A percentile compares a stretch with the other conserved stretches of the same genome.
These are phyloP conservation scores for Heimioporus sp. DNA, from an alignment of 768 basidiomycete genomes.

Conservation along the genomic window DNA sequence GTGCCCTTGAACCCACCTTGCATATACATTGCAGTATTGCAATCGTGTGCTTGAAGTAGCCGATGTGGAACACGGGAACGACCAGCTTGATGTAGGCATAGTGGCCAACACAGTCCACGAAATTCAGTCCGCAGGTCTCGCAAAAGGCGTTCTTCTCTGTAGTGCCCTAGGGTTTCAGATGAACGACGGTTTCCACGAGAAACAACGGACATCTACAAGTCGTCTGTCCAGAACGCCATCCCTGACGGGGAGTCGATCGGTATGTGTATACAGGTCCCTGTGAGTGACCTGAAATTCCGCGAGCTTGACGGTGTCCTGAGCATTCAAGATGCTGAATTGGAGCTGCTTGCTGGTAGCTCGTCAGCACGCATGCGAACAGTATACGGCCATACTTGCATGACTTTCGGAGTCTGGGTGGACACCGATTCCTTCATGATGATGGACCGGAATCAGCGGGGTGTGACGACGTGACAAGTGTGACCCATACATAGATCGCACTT, in stretches of 20 bases:
- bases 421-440: conserved; percentile 72
- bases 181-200: neutral
- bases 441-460: neutral
- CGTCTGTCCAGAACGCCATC: conserved; percentile 93
- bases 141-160: conserved; percentile 91
- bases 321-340: conserved; percentile 91
- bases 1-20: conserved; percentile 55
- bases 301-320: conserved; percentile 93
- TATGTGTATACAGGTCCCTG: conserved; percentile 84
- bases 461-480: conserved; percentile 25
- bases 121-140: conserved; percentile 90
- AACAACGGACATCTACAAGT: conserved; percentile 52
- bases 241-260: conserved; percentile 80
- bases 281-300: conserved; percentile 96
- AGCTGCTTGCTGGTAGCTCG: conserved; percentile 73
- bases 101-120: conserved; percentile 96
- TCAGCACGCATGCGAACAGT: conserved; percentile 1
- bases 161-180: conserved; percentile 63
- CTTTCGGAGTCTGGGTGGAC: conserved; percentile 75
- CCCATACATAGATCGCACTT: conserved; percentile 38
- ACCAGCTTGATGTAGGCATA: conserved; percentile 98
- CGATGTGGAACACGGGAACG: conserved; percentile 97
- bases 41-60: conserved; percentile 96
- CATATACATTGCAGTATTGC: conserved; percentile 93
- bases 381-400: conserved; percentile 54